phyloP scores from a whole-genome alignment of 2,329 filamentous ascomycete species.

The Claviceps purpurea region DNA sequence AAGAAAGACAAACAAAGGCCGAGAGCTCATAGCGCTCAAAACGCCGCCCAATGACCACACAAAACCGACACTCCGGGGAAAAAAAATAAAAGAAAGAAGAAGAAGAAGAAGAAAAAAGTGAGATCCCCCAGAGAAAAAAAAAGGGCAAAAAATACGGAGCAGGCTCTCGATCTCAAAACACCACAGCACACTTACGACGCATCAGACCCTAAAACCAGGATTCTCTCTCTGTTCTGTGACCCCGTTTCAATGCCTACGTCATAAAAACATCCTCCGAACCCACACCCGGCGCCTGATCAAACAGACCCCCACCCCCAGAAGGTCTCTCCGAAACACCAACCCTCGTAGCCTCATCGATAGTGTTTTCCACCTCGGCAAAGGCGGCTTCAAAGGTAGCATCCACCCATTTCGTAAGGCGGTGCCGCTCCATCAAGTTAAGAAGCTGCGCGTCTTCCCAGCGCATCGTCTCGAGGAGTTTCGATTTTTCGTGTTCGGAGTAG shows the following conservation, averaged over 20 bases:
- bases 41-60: not conserved
- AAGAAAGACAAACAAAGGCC: not conserved
- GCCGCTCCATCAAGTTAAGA: slow-evolving; percentile 52
- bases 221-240: too few species aligned
- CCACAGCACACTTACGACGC: not conserved
- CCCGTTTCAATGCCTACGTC: not conserved
- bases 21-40: not conserved
- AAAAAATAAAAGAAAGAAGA: not conserved
- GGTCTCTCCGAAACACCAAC: slow-evolving; percentile 2
- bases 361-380: slow-evolving; percentile 19
- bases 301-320: not conserved
- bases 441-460: slow-evolving; percentile 51
- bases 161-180: not conserved
- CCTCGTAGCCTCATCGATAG: slow-evolving; percentile 19
- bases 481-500: slow-evolving; percentile 49
- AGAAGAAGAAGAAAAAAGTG: not conserved
- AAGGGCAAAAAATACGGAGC: not conserved
- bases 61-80: not conserved
- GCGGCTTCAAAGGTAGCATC: slow-evolving; percentile 25
- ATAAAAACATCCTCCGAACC: not conserved
- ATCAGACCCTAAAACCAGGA: too few species aligned
- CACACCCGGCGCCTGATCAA: not conserved
- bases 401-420: slow-evolving; percentile 57
- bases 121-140: not conserved
- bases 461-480: slow-evolving; percentile 59